Evolutionary conservation across 2,329 filamentous ascomycete species (phyloP), one percentile per base, ranked within the genome.

Genomic region (Teratosphaeria viscida): DNA sequence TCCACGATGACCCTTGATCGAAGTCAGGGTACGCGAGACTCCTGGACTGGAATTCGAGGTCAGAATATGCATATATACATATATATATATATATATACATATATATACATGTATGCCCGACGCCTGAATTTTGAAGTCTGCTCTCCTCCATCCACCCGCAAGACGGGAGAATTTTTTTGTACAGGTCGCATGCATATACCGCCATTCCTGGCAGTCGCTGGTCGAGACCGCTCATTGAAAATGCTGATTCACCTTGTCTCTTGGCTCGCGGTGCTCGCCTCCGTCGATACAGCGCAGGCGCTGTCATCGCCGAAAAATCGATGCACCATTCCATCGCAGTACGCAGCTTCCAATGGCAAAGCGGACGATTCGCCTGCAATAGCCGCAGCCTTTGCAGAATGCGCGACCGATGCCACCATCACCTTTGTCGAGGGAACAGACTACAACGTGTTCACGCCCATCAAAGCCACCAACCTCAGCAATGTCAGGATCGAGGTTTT

Each of bases 401-500:
- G 76, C 60, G 66, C 73, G 3, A 63, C 62, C 39, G 57, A 75
- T 57, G 64, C 69, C 6, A 64, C 70, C 14, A 73, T 78, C 39
- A 54, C 71, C 14, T 78, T 78, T 65, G 64, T 65, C 11, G 67
- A 73, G 56, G 75, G 76, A 26, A 70, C 73, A 1, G 68, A 77
- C 58, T 79, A 78, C 64, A 78, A 77, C 52, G 67, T 77, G 58
- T 74, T 76, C 59, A 70, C 68, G 1, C 73, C 76, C 39, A 71
- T 78, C 47, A 66, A 61, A 3, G 74, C 74, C 5, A 73, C 66
- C 1, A 75, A 75, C 35, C 67, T 78, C 27, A 72, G 68, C 56
- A 76, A 78, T 61, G 75, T 78, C 14, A 70, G 71, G 52, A 77
- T 78, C 49, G 70, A 66, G 3, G 70, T 78, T 63, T 64, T 72